Evolutionary conservation across 768 basidiomycete genomes (phyloP).

Genomic region (Trametes meyenii): DNA sequence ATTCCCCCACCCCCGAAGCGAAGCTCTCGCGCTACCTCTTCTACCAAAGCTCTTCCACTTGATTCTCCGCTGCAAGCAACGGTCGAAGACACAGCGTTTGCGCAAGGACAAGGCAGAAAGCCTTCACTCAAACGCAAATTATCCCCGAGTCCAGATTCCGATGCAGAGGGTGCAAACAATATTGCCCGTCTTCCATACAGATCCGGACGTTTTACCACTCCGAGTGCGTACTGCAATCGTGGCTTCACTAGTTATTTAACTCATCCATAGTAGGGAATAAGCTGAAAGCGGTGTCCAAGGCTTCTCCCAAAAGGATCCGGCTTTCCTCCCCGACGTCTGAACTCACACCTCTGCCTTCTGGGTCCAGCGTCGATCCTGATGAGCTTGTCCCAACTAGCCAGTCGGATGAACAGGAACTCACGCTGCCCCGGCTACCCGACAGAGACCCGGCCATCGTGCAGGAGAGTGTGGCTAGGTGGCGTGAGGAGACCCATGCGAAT

Average conservation of each 20-base stretch:
- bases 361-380: constrained; percentile 18
- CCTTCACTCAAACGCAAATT: constrained; percentile 12
- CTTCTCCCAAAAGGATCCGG: constrained; percentile 42
- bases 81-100: background rate
- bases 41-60: background rate
- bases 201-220: background rate
- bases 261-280: background rate
- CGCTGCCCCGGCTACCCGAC: constrained; percentile 32
- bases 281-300: background rate
- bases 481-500: constrained; percentile 14
- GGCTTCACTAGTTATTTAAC: background rate
- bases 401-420: constrained; percentile 65
- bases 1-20: constrained; percentile 29
- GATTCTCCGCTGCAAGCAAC: background rate
- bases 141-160: background rate
- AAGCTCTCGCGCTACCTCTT: background rate
- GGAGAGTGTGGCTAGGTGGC: constrained; percentile 49
- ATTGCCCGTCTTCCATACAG: background rate
- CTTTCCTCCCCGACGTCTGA: constrained; percentile 35
- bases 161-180: background rate
- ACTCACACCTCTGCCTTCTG: constrained; percentile 13
- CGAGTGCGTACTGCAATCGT: background rate
- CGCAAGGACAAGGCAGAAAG: background rate
- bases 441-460: constrained; percentile 35
- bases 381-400: constrained; percentile 63